Conservation (phyloP, 306 rosid species). For the Vigna reflexopilosa region DNA sequence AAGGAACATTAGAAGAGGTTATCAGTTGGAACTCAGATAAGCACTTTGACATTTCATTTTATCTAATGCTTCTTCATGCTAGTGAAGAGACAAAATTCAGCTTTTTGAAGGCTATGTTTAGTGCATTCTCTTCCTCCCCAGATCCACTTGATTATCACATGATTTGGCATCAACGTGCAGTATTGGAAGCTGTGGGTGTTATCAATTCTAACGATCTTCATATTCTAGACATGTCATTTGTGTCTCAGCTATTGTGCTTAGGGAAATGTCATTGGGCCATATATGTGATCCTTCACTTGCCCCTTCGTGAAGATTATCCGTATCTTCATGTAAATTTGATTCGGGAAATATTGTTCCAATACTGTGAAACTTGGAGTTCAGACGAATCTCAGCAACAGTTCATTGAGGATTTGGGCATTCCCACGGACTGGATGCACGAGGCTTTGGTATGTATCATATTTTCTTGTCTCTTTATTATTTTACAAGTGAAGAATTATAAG, state of each 20-base stretch:
- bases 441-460: constrained; percentile 73
- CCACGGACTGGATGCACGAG: constrained; percentile 89
- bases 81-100: constrained; percentile 62
- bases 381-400: constrained; percentile 74
- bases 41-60: constrained; percentile 82
- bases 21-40: constrained; percentile 49
- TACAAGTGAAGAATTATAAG: not conserved
- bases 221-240: constrained; percentile 85
- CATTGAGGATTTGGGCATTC: constrained; percentile 89
- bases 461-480: constrained; percentile 8
- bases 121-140: constrained; percentile 85
- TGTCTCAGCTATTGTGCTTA: constrained; percentile 83
- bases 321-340: constrained; percentile 82
- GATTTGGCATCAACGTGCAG: constrained; percentile 95
- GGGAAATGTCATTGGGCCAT: constrained; percentile 98
- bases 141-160: constrained; percentile 98
- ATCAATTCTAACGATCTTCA: constrained; percentile 85
- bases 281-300: constrained; percentile 93
- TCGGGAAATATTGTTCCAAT: constrained; percentile 91
- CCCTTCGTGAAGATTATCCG: constrained; percentile 77
- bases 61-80: constrained; percentile 97
- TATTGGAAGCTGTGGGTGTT: constrained; percentile 89
- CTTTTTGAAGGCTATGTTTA: constrained; percentile 78
- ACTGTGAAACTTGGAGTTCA: constrained; percentile 96
- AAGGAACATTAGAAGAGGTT: constrained; percentile 63